Percentiles rank a stretch among this genome's conserved stretches.
Evolutionary conservation across 2,329 filamentous ascomycete genomes (phyloP).

Genomic region (Xylariaceae sp.): DNA sequence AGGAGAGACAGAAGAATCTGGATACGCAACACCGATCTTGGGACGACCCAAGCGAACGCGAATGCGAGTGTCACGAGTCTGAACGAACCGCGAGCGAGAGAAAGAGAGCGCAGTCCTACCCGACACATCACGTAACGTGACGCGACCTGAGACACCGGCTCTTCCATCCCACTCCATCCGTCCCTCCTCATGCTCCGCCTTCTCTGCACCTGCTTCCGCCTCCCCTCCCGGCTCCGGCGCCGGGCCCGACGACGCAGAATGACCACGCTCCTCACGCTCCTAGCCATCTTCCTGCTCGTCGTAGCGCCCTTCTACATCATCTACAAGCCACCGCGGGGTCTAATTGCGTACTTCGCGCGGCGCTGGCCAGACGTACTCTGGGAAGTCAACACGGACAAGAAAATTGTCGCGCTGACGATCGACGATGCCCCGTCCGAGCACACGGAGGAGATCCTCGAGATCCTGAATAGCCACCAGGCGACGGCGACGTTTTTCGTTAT

Average conservation of each 20-base stretch:
- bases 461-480: slow-evolving; percentile 61
- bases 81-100: slow-evolving; percentile 2
- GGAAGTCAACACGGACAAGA: slow-evolving; percentile 54
- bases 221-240: slow-evolving; percentile 52
- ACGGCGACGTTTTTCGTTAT: slow-evolving; percentile 87
- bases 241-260: slow-evolving; percentile 55
- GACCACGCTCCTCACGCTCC: slow-evolving; percentile 46
- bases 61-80: slow-evolving; percentile 13
- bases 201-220: slow-evolving; percentile 44
- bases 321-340: slow-evolving; percentile 71
- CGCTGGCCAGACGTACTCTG: slow-evolving; percentile 77
- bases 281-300: slow-evolving; percentile 34
- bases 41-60: neutral
- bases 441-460: slow-evolving; percentile 63
- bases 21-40: neutral
- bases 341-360: slow-evolving; percentile 65
- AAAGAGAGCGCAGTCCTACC: neutral
- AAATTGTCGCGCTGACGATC: slow-evolving; percentile 75
- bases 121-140: neutral
- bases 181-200: slow-evolving; percentile 29
- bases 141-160: neutral
- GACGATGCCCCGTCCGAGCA: slow-evolving; percentile 77
- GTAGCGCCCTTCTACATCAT: slow-evolving; percentile 57
- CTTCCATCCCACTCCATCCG: neutral
- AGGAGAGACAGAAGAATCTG: neutral